These are phyloP conservation scores for Ganoderma lingzhi DNA, from an alignment of 1,284 basidiomycete species.

Conservation along the genomic window DNA sequence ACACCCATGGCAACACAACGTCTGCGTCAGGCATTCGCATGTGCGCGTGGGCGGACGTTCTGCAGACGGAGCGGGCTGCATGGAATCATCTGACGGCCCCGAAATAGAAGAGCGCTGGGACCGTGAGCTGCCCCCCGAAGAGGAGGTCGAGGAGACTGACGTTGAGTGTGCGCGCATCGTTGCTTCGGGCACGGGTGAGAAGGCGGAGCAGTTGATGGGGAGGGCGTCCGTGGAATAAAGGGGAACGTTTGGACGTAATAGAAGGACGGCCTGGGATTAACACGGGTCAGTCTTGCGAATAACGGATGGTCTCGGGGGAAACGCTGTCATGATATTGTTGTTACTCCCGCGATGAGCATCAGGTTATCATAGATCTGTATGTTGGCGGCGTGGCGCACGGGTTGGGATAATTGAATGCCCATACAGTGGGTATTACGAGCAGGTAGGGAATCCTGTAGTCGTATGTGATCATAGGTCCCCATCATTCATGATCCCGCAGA, in stretches of 20 bases:
- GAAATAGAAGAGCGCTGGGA: slow-evolving; percentile 26
- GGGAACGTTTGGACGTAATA: slow-evolving; percentile 83
- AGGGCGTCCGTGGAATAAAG: slow-evolving; percentile 87
- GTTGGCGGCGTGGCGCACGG: not conserved
- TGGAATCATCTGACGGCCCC: slow-evolving; percentile 30
- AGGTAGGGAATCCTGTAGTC: slow-evolving; percentile 3
- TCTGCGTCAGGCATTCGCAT: slow-evolving; percentile 77
- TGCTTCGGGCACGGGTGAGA: slow-evolving; percentile 54
- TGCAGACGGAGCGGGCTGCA: slow-evolving; percentile 51
- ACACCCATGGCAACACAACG: slow-evolving; percentile 84
- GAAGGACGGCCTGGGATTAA: slow-evolving; percentile 72
- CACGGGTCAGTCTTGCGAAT: slow-evolving; percentile 23
- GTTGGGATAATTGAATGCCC: not conserved
- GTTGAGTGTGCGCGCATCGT: slow-evolving; percentile 34
- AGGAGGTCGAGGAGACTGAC: slow-evolving; percentile 27
- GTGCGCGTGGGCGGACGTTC: slow-evolving; percentile 52
- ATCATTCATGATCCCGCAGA: not conserved
- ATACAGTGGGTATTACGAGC: not conserved
- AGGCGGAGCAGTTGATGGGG: slow-evolving; percentile 78
- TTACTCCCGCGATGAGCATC: slow-evolving; percentile 7
- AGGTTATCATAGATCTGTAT: not conserved
- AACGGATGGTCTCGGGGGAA: slow-evolving; percentile 10
- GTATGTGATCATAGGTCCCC: not conserved
- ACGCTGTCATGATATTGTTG: not conserved
- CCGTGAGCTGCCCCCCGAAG: slow-evolving; percentile 34